Evolutionary conservation across 768 basidiomycete species (phyloP).

Genomic region (Strobilomyces confusus): DNA sequence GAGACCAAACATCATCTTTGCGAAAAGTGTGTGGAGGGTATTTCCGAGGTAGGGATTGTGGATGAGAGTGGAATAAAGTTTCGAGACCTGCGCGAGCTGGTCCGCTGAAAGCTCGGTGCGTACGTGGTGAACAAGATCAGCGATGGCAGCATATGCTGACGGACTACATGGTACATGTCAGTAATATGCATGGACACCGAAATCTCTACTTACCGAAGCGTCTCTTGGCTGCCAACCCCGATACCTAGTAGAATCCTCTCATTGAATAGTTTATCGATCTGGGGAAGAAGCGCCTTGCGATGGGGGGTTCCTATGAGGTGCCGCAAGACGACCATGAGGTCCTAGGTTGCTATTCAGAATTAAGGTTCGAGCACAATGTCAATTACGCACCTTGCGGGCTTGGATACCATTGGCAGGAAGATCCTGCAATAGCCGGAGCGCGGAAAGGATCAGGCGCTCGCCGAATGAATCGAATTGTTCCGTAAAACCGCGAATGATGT

Average conservation of each 20-base stretch:
- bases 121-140: conserved; percentile 91
- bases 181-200: background rate
- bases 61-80: conserved; percentile 81
- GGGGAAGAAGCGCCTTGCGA: conserved; percentile 70
- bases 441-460: conserved; percentile 74
- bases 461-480: conserved; percentile 69
- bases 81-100: conserved; percentile 75
- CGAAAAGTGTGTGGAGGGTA: conserved; percentile 83
- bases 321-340: conserved; percentile 87
- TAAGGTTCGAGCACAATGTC: background rate
- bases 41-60: conserved; percentile 82
- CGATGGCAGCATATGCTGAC: conserved; percentile 80
- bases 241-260: conserved; percentile 86
- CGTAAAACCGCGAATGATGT: conserved; percentile 71
- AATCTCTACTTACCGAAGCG: conserved; percentile 54
- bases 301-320: conserved; percentile 82
- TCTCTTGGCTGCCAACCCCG: conserved; percentile 80
- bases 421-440: conserved; percentile 87
- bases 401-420: conserved; percentile 83
- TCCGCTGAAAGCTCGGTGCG: conserved; percentile 72
- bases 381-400: conserved; percentile 63
- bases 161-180: conserved; percentile 43
- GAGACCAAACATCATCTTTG: conserved; percentile 89
- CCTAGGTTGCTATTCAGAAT: conserved; percentile 41
- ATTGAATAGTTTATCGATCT: conserved; percentile 87